Conservation (phyloP, 78 protist species). For the Blattamonas nauphoetae region DNA sequence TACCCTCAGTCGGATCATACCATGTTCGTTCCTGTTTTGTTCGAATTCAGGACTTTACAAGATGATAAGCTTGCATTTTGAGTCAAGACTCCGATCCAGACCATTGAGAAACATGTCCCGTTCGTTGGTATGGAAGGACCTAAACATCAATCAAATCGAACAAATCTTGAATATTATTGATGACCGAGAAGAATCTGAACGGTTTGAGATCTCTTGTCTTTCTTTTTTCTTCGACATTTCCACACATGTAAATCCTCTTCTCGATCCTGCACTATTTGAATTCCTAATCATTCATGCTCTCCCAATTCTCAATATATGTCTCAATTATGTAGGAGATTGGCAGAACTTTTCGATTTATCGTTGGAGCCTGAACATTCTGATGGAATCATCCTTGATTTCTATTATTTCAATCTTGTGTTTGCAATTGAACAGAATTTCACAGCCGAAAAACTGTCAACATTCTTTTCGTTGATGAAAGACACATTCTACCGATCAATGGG, state of each 20-base stretch:
- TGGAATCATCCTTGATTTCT: not conserved
- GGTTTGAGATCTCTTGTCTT: not conserved
- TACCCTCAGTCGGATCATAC: no score
- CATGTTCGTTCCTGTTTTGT: no score
- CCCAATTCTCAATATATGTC: not conserved
- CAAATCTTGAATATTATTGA: not conserved
- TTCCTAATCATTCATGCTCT: not conserved
- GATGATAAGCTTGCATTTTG: no score
- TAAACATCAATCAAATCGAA: not conserved
- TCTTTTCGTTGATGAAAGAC: conserved; percentile 4
- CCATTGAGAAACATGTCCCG: not conserved
- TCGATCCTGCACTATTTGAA: not conserved
- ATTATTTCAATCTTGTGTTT: conserved; percentile 8
- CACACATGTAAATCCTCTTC: no score
- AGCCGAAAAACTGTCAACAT: conserved; percentile 1
- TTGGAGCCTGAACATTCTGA: not conserved
- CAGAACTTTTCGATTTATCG: not conserved
- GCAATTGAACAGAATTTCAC: not conserved
- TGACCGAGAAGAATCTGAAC: not conserved
- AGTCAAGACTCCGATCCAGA: no score
- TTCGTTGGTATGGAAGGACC: not conserved
- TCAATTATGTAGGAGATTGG: not conserved
- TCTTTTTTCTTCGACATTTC: not conserved
- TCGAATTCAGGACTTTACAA: no score
- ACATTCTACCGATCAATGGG: not conserved